These are phyloP conservation scores for Venturia asperata DNA, from an alignment of 2,329 filamentous ascomycete genomes.

Conservation along the genomic window DNA sequence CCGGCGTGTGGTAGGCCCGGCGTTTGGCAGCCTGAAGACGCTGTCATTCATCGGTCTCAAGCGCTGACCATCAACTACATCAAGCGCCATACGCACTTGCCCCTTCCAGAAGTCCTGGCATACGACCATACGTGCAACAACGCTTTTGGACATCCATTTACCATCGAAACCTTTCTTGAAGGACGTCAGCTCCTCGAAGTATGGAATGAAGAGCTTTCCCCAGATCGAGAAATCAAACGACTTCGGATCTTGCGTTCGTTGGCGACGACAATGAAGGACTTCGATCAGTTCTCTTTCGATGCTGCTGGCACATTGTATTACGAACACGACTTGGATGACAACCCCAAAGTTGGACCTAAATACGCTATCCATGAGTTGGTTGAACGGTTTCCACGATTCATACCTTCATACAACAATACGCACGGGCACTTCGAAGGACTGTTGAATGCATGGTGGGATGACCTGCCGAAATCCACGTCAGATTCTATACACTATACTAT, in stretches of 20 bases:
- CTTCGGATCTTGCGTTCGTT: slow-evolving; percentile 12
- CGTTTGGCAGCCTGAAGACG: slow-evolving; percentile 11
- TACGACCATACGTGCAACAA: slow-evolving; percentile 17
- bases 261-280: slow-evolving; percentile 1
- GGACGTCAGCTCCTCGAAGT: slow-evolving; percentile 8
- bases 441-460: slow-evolving; percentile 2
- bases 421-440: neutral
- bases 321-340: neutral
- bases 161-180: slow-evolving; percentile 6
- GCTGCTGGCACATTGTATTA: slow-evolving; percentile 1
- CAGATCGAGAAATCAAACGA: slow-evolving; percentile 10
- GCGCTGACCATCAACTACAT: slow-evolving; percentile 17
- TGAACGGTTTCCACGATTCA: neutral
- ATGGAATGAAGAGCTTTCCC: slow-evolving; percentile 12
- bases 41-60: neutral
- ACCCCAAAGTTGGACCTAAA: neutral
- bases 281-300: neutral
- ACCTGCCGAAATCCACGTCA: neutral
- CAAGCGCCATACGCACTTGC: neutral
- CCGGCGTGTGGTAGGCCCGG: slow-evolving; percentile 4
- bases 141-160: slow-evolving; percentile 10
- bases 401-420: neutral
- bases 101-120: slow-evolving; percentile 14
- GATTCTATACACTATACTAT: neutral
- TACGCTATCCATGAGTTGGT: neutral